phyloP scores from a whole-genome alignment of 176 grass and related monocot species.

The Hyparrhenia diplandra region DNA sequence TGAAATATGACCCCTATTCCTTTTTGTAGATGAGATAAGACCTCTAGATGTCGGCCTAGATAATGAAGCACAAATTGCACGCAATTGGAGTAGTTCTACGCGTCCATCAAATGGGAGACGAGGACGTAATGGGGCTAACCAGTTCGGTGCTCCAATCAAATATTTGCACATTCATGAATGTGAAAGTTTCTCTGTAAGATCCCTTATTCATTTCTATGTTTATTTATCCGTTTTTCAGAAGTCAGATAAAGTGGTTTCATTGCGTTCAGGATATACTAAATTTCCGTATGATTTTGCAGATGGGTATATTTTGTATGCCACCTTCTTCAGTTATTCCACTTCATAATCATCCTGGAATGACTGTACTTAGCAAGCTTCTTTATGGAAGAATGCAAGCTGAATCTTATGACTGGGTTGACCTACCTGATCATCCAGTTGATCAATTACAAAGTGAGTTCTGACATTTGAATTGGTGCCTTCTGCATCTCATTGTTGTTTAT shows the following conservation, averaged over 20 bases:
- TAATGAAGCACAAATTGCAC: slow-evolving; percentile 76
- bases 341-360: slow-evolving; percentile 98
- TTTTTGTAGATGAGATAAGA: slow-evolving; percentile 75
- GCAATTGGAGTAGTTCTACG: slow-evolving; percentile 53
- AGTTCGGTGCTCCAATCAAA: slow-evolving; percentile 56
- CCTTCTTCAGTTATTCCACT: slow-evolving; percentile 91
- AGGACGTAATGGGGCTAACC: slow-evolving; percentile 62
- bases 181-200: slow-evolving; percentile 90
- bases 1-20: slow-evolving; percentile 3
- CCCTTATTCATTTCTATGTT: neutral
- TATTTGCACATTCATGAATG: slow-evolving; percentile 95
- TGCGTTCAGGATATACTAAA: neutral
- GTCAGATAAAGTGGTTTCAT: neutral
- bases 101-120: slow-evolving; percentile 67
- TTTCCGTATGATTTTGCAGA: slow-evolving; percentile 41
- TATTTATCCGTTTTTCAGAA: neutral
- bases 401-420: slow-evolving; percentile 92
- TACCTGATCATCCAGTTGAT: slow-evolving; percentile 43
- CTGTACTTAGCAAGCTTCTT: slow-evolving; percentile 96
- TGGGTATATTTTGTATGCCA: slow-evolving; percentile 99
- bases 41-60: slow-evolving; percentile 87
- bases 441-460: slow-evolving; percentile 51
- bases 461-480: slow-evolving; percentile 13
- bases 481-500: neutral
- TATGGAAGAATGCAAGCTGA: slow-evolving; percentile 78